Evolutionary conservation across 306 rosid genomes (phyloP), one percentile per base, ranked within the genome.

Genomic region (Pueraria montana): DNA sequence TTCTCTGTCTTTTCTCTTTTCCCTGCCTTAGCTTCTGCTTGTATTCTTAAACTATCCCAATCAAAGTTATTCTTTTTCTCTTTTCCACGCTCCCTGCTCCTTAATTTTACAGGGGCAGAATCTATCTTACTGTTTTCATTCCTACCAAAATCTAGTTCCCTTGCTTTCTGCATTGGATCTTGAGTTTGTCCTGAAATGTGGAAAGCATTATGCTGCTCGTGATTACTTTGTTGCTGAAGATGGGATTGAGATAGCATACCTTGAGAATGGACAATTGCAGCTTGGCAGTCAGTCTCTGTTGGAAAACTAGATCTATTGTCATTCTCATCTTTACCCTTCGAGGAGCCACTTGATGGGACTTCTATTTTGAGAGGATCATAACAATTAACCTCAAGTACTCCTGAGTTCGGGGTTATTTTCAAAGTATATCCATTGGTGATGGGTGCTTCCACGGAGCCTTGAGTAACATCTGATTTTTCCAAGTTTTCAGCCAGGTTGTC

Each of bases 11-110:
- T 88, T 65, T 91, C 93, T 77, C 93, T 87, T 61, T 80, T 90
- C 49, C 69, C 89, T 82, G 88, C 94, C 77, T 82, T 79, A 18
- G 77, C 69, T 75, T 87, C 89, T 77, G 92, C 88, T 73, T 81
- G 85, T 79, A 82, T 69, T 77, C 94, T 87, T 72, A 94, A 85
- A 79, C 72, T 78, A 81, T 94, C 98, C 97, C 98, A 94, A 64
- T 89, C 84, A 72, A 79, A 21, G 10, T 24, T 43, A 45, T 72
- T 82, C 23, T 81, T 89, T 75, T 79, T 86, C 55, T 87, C 88
- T 89, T 91, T 91, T 87, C 73, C 83, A 16, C 17, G 82, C 78
- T 65, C 76, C 49, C 48, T 89, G 26, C 77, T 78, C 83, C 67
- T 89, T 82, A 79, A 17, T 80, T 89, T 91, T 69, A 61, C 71